A percentile compares a stretch with the other conserved stretches of the same genome.
Conservation (phyloP, 2,329 filamentous ascomycete species). For the Colletotrichum sp. region DNA sequence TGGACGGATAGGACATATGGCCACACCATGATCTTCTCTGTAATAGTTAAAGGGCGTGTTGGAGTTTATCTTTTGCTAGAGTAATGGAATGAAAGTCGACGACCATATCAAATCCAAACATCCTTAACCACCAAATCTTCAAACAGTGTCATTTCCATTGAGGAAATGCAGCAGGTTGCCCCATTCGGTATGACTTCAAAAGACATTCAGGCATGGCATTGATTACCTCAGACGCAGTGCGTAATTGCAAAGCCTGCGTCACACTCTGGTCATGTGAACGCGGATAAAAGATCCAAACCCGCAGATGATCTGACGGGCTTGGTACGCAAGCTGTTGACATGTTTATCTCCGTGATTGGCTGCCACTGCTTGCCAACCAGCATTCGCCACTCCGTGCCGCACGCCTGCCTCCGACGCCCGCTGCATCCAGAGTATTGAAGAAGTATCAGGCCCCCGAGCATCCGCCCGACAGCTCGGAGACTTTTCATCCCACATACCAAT, state of each 20-base stretch:
- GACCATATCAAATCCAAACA: background rate
- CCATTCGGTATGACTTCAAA: rapidly evolving
- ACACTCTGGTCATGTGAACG: background rate
- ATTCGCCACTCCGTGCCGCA: background rate
- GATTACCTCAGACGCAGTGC: background rate
- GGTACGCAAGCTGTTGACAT: background rate
- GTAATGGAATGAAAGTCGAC: background rate
- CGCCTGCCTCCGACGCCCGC: background rate
- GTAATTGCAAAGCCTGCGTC: background rate
- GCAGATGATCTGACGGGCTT: background rate
- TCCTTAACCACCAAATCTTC: background rate
- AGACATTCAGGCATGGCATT: rapidly evolving
- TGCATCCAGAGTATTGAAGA: background rate
- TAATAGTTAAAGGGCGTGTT: background rate
- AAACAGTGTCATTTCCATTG: background rate
- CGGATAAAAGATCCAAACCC: background rate
- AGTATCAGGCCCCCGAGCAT: background rate
- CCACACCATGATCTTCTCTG: background rate
- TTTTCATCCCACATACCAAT: background rate
- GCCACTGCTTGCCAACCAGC: background rate
- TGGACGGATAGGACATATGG: background rate
- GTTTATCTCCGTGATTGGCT: background rate
- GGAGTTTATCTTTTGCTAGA: background rate
- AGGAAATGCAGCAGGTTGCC: background rate
- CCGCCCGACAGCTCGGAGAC: background rate